phyloP scores from a whole-genome alignment of 2,329 filamentous ascomycete genomes.

The Chaetomium strumarium region DNA sequence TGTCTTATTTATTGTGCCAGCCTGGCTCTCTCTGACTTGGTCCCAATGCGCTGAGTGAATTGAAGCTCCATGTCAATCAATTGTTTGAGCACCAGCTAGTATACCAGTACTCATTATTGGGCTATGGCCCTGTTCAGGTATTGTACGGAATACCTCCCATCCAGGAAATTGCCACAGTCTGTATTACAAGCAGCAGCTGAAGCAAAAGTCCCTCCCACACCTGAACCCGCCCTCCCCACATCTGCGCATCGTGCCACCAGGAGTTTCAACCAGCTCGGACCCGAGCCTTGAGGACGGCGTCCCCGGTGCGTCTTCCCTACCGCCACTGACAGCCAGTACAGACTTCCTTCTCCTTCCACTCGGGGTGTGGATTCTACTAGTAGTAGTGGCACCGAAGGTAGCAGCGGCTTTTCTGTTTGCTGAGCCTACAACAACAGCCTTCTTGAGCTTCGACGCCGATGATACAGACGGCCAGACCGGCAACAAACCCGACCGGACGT shows the following conservation, averaged over 20 bases:
- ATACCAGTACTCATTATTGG: no score
- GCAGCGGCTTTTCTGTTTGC: background rate
- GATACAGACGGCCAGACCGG: background rate
- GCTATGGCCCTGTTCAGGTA: no score
- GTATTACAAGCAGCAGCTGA: conserved; percentile 45
- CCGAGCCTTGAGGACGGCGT: background rate
- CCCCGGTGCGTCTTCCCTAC: background rate
- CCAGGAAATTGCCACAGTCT: no score
- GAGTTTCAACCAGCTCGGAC: conserved; percentile 36
- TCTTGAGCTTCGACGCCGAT: background rate
- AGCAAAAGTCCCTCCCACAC: conserved; percentile 55
- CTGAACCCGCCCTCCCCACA: conserved; percentile 52
- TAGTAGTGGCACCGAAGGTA: background rate
- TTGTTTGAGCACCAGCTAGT: no score
- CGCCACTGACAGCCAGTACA: background rate
- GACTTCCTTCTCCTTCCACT: background rate
- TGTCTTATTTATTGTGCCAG: no score
- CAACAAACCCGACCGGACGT: conserved; percentile 2
- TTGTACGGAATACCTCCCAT: no score
- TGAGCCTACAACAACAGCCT: background rate
- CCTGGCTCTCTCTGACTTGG: no score
- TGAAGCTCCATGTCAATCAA: no score
- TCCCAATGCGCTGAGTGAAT: no score
- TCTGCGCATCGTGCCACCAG: conserved; percentile 43
- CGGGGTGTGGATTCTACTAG: no score